Evolutionary conservation across 108 stramenopile genomes (phyloP).

Genomic region (Asterionellopsis glacialis): DNA sequence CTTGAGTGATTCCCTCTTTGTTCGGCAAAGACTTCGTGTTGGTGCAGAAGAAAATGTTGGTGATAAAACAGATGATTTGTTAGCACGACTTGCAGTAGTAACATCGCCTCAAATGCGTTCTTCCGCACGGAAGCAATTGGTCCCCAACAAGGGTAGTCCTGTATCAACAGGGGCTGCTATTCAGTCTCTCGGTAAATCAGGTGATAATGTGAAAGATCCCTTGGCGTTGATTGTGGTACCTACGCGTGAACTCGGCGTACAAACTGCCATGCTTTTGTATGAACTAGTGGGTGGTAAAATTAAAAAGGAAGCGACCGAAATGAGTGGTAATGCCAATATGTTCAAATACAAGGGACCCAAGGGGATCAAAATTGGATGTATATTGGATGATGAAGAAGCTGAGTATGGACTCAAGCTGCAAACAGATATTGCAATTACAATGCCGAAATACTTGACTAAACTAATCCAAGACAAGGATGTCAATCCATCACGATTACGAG

Average conservation of each 20-base stretch:
- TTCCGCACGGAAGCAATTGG: constrained; percentile 42
- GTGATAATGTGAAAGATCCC: constrained; percentile 68
- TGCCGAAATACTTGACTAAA: constrained; percentile 66
- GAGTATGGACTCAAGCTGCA: constrained; percentile 76
- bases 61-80: constrained; percentile 63
- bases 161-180: constrained; percentile 57
- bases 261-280: constrained; percentile 68
- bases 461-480: constrained; percentile 70
- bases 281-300: constrained; percentile 69
- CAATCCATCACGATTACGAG: constrained; percentile 63
- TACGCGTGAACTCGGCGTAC: constrained; percentile 87
- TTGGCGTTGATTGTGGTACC: constrained; percentile 91
- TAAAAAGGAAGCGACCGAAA: constrained; percentile 39
- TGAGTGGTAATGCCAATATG: constrained; percentile 54
- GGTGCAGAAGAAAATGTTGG: constrained; percentile 75
- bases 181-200: constrained; percentile 61
- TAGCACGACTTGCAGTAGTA: constrained; percentile 63
- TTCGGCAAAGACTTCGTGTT: constrained; percentile 63
- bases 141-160: constrained; percentile 13
- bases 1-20: constrained; percentile 71
- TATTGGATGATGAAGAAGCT: constrained; percentile 77
- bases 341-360: constrained; percentile 84
- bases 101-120: constrained; percentile 57
- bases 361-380: constrained; percentile 79
- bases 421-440: constrained; percentile 83